Evolutionary conservation across 139 green algal species (phyloP).

Genomic region (Medakamo hakoo): DNA sequence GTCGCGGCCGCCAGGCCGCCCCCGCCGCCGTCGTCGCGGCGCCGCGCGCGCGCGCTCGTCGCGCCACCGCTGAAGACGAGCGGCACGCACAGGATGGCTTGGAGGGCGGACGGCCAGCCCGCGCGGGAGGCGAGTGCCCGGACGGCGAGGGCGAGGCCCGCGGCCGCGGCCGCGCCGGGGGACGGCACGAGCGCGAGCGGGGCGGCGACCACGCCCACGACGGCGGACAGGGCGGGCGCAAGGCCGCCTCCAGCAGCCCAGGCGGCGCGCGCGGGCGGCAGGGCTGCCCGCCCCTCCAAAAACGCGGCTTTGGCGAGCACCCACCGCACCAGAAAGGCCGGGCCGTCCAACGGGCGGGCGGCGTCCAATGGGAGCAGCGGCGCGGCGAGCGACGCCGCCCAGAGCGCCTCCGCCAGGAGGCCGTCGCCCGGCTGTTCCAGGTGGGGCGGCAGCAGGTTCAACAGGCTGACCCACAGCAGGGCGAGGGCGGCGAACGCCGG

Average conservation of each 20-base stretch:
- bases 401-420: background rate
- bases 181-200: background rate
- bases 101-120: no score
- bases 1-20: no score
- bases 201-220: background rate
- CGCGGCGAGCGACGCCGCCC: background rate
- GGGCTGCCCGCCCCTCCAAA: no score
- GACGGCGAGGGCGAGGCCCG: no score
- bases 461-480: background rate
- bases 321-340: background rate
- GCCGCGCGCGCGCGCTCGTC: no score
- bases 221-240: background rate
- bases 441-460: background rate
- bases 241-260: background rate
- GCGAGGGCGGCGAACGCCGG: background rate
- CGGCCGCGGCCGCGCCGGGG: no score
- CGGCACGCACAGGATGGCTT: no score
- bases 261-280: background rate
- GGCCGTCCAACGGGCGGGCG: no score
- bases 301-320: background rate
- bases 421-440: background rate
- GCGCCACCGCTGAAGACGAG: no score
- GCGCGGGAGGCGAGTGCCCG: no score
- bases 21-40: no score
- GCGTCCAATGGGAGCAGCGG: no score